A percentile compares a stretch with the other conserved stretches of the same genome.
These are phyloP conservation scores for Plenodomus biglobosus DNA, from an alignment of 2,329 filamentous ascomycete genomes.

Conservation along the genomic window DNA sequence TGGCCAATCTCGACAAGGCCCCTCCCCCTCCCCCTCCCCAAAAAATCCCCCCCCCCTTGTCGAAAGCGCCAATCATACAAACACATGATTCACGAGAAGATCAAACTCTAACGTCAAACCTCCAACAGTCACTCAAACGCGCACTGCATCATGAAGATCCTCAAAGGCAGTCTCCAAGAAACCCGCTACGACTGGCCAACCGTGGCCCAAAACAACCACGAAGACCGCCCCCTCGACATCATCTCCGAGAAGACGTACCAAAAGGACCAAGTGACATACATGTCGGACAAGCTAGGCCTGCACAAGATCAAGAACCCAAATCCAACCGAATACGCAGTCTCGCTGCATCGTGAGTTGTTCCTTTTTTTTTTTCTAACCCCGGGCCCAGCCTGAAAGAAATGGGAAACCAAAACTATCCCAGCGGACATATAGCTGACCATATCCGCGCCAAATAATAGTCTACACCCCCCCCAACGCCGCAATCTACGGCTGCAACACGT, in stretches of 20 bases:
- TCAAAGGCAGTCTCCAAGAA: slow-evolving; percentile 77
- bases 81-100: no score
- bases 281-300: slow-evolving; percentile 84
- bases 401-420: no score
- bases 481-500: slow-evolving; percentile 77
- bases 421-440: no score
- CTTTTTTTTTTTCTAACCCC: no score
- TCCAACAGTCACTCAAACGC: slow-evolving; percentile 60
- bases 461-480: slow-evolving; percentile 91
- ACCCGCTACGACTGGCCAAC: slow-evolving; percentile 76
- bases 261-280: slow-evolving; percentile 80
- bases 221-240: slow-evolving; percentile 59
- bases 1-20: background rate
- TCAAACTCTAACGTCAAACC: slow-evolving; percentile 1
- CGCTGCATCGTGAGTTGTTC: slow-evolving; percentile 66
- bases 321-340: slow-evolving; percentile 72
- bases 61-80: no score
- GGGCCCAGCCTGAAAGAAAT: no score
- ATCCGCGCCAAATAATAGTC: no score
- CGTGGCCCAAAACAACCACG: slow-evolving; percentile 49
- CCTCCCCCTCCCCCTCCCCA: no score
- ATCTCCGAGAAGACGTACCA: slow-evolving; percentile 68
- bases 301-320: slow-evolving; percentile 80
- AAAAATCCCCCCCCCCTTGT: no score
- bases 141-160: slow-evolving; percentile 89